Conservation (phyloP, 2,329 filamentous ascomycete species). For the Diaporthe sp. region DNA sequence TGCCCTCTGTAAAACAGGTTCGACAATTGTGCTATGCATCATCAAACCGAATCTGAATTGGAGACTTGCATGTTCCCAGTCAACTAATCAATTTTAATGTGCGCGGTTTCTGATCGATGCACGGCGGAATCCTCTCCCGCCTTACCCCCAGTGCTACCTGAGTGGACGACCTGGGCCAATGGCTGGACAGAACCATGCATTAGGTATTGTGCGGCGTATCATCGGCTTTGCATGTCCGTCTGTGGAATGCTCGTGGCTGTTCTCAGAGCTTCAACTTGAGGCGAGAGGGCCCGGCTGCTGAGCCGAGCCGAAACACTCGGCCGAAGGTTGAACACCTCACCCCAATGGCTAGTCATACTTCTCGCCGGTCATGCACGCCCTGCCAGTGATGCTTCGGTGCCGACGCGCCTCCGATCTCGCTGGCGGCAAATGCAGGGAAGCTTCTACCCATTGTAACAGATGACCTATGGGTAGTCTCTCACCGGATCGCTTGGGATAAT, state of each 20-base stretch:
- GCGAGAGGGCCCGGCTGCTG: background rate
- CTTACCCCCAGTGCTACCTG: constrained; percentile 5
- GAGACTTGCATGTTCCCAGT: background rate
- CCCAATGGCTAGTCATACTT: background rate
- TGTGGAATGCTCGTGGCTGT: background rate
- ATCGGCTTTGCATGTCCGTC: constrained; percentile 1
- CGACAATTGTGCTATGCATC: background rate
- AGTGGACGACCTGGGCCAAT: background rate
- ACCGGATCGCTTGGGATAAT: too few species aligned
- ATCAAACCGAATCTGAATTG: constrained; percentile 6
- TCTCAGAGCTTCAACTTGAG: too few species aligned
- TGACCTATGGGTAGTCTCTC: background rate
- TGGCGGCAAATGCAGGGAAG: background rate
- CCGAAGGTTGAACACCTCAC: background rate
- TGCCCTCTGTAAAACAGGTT: background rate
- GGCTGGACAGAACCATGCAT: background rate
- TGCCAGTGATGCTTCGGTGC: background rate
- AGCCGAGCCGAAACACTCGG: constrained; percentile 20
- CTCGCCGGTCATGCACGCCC: background rate
- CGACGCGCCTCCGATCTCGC: constrained; percentile 16
- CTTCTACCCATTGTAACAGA: background rate
- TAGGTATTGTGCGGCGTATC: background rate
- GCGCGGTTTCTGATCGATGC: background rate
- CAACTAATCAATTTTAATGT: too few species aligned
- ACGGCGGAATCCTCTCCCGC: constrained; percentile 18